phyloP scores from a whole-genome alignment of 768 basidiomycete species.

The Chalciporus pseudorubinellus region DNA sequence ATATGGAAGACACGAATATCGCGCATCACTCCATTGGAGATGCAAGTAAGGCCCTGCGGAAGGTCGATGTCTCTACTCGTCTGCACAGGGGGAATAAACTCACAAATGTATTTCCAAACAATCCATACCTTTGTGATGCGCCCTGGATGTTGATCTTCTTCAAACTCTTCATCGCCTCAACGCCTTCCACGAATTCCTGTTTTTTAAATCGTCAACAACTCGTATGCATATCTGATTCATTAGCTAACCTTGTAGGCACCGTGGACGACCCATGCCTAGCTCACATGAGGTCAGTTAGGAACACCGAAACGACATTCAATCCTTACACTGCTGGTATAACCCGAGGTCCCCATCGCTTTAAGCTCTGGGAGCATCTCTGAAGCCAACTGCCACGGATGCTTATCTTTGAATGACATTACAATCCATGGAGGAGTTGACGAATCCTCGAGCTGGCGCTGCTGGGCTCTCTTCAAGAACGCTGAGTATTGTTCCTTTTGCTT shows the following conservation, averaged over 20 bases:
- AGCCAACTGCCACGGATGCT: constrained; percentile 8
- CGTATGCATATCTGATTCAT: background rate
- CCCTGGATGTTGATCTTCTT: background rate
- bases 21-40: background rate
- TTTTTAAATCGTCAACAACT: background rate
- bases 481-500: constrained; percentile 37
- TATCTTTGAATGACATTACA: background rate
- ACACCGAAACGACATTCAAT: background rate
- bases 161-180: constrained; percentile 5
- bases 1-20: background rate
- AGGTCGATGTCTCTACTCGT: background rate
- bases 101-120: background rate
- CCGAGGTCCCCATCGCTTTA: background rate
- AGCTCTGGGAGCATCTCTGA: constrained; percentile 7
- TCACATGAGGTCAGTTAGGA: background rate
- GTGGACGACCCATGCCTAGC: constrained; percentile 23
- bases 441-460: constrained; percentile 21
- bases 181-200: constrained; percentile 9
- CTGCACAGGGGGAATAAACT: background rate
- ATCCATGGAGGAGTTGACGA: background rate
- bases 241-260: constrained; percentile 9
- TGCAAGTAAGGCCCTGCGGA: background rate
- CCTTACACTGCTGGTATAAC: constrained; percentile 8
- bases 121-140: background rate
- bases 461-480: constrained; percentile 22